Evolutionary conservation across 371 early-diverging fungal species (phyloP), one percentile per base, ranked within the genome.

Genomic region (Apophysomyces variabilis): DNA sequence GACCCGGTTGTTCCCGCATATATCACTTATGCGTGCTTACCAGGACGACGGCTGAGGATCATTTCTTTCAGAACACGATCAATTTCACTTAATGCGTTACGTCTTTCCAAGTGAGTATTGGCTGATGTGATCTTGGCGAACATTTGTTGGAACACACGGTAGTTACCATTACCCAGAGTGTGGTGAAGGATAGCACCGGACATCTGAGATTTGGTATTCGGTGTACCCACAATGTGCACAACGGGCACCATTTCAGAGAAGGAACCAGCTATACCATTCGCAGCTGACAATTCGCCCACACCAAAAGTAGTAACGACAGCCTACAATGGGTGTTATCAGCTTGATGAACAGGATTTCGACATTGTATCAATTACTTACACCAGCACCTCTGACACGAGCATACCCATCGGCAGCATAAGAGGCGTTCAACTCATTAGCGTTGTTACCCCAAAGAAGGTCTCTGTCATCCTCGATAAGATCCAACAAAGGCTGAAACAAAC

Each of bases 391-490:
- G n/a, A 74, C 59, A 60, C 76, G 76, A 38, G 86, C 83, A 67
- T 86, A 86, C 18, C 86, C 84, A 69, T 86, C 86, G 11, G 84
- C 84, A 3, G 86, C 78, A 69, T 82, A 82, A 5, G 80, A 63
- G n/a, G 79, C 77, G 13, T 85, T 83, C 16, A 83, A 45, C 63
- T 83, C 80, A 37, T 83, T 83, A 6, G 73, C 72, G 64, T 74
- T 70, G 57, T 75, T 71, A 32, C 76, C 76, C 83, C 80, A 80
- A 4, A 68, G 62, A 9, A 83, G 54, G 0, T 72, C 71, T 4
- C 59, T 57, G 39, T 79, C 75, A 57, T 81, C 86, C 60, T 71
- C 73, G 32, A 75, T 66, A 38, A 73, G n/a, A 37, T 73, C 77
- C 47, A 76, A 65, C 12, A 73, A 73, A 38, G 71, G 70, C 75